Evolutionary conservation across 1,284 basidiomycete genomes (phyloP).

Genomic region (Moesziomyces aphidis): DNA sequence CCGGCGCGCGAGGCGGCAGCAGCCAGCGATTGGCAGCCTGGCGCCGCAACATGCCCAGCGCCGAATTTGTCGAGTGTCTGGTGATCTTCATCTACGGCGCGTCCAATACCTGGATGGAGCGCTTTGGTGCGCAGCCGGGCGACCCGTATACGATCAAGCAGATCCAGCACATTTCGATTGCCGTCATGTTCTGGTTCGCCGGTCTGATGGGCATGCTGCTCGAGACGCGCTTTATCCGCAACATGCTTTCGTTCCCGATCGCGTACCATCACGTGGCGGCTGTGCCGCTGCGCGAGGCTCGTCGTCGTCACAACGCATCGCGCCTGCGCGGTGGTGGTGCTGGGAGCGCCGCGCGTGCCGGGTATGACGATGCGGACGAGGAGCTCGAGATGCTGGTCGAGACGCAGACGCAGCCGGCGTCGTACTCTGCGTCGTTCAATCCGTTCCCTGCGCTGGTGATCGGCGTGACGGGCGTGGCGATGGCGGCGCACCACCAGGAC

Average conservation of each 20-base stretch:
- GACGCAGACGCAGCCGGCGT: constrained; percentile 54
- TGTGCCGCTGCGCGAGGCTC: constrained; percentile 22
- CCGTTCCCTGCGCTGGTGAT: constrained; percentile 85
- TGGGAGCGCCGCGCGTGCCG: background rate
- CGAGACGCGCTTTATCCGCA: constrained; percentile 74
- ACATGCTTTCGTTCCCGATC: constrained; percentile 53
- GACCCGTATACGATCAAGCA: constrained; percentile 92
- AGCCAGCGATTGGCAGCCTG: constrained; percentile 16
- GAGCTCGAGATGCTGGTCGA: constrained; percentile 38
- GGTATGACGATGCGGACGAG: constrained; percentile 6
- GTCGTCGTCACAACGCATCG: constrained; percentile 8
- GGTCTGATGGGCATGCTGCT: constrained; percentile 90
- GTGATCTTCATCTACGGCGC: constrained; percentile 90
- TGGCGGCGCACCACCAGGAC: constrained; percentile 92
- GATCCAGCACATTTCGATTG: constrained; percentile 94
- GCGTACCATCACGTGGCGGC: constrained; percentile 31
- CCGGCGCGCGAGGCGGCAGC: constrained; percentile 26
- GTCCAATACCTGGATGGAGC: constrained; percentile 97
- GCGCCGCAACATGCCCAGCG: constrained; percentile 67
- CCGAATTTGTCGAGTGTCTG: constrained; percentile 86
- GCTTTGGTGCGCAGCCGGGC: constrained; percentile 81
- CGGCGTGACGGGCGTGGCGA: constrained; percentile 90
- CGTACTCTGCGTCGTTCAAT: constrained; percentile 85
- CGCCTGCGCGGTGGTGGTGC: background rate
- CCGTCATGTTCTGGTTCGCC: constrained; percentile 95